A percentile compares a stretch with the other conserved stretches of the same genome.
These are phyloP conservation scores for Apostasia ramifera DNA, from an alignment of 106 monocot species.

Conservation along the genomic window DNA sequence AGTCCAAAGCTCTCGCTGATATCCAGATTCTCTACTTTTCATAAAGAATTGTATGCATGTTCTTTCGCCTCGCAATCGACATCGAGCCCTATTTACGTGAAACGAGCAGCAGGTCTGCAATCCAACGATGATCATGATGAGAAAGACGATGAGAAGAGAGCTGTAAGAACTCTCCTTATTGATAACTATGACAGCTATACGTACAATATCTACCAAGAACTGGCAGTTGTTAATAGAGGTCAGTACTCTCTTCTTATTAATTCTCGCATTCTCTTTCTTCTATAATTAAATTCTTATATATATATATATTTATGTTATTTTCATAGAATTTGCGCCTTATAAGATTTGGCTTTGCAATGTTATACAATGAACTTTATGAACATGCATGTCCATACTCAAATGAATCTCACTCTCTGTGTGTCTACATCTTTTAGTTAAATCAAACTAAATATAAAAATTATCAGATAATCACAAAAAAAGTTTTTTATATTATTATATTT, in stretches of 20 bases:
- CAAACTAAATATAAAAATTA: too few relatives aligned
- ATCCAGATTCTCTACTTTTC: not conserved
- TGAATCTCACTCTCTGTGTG: too few relatives aligned
- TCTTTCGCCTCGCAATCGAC: too few relatives aligned
- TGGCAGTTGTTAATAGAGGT: conserved; percentile 81
- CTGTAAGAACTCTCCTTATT: conserved; percentile 54
- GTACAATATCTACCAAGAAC: conserved; percentile 83
- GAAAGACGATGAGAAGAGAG: conserved; percentile 4
- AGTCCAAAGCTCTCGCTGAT: not conserved
- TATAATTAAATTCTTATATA: too few relatives aligned
- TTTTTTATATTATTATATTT: too few relatives aligned
- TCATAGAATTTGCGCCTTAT: not conserved
- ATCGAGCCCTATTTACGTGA: too few relatives aligned
- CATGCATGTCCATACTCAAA: too few relatives aligned
- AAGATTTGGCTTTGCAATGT: too few relatives aligned
- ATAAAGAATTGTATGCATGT: not conserved
- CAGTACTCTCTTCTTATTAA: not conserved
- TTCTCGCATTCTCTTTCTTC: not conserved
- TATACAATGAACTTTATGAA: too few relatives aligned
- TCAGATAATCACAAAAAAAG: too few relatives aligned
- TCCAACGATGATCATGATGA: not conserved
- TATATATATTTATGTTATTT: not conserved
- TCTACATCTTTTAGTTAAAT: too few relatives aligned
- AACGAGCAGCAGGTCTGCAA: too few relatives aligned
- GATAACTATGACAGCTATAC: conserved; percentile 98